Evolutionary conservation across 2,329 filamentous ascomycete species (phyloP).

Genomic region (Fusarium phyllophilum): DNA sequence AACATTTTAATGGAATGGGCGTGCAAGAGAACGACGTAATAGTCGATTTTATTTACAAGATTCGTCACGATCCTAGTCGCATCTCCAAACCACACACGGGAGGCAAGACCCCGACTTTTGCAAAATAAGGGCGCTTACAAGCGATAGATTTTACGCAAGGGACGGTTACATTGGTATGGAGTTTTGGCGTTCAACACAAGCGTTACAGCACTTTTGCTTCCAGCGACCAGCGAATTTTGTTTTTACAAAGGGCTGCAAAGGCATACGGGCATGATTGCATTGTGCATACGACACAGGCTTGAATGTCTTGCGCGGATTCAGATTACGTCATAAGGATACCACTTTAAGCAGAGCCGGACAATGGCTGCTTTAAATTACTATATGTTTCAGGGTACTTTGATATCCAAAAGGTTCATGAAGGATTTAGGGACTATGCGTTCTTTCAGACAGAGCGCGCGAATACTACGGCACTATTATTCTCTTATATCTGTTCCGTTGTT

Average conservation of each 20-base stretch:
- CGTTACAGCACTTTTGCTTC: conserved; percentile 19
- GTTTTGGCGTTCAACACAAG: conserved; percentile 32
- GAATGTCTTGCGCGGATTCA: conserved; percentile 27
- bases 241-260: conserved; percentile 19
- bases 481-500: not conserved
- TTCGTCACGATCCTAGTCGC: conserved; percentile 52
- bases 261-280: conserved; percentile 31
- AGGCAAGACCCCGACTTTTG: conserved; percentile 7
- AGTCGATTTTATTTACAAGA: conserved; percentile 80
- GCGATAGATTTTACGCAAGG: conserved; percentile 15
- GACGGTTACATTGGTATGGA: conserved; percentile 26
- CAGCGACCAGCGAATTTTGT: conserved; percentile 6
- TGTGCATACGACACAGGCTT: conserved; percentile 21
- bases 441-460: not conserved
- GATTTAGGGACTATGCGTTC: not conserved
- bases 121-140: conserved; percentile 23
- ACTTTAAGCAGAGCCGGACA: conserved; percentile 25
- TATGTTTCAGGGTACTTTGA: not conserved
- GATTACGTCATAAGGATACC: conserved; percentile 40
- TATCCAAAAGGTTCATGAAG: not conserved
- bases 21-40: conserved; percentile 86
- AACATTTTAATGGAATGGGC: conserved; percentile 84
- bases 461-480: not conserved
- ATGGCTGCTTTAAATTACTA: not conserved
- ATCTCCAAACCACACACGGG: conserved; percentile 39